A percentile compares a stretch with the other conserved stretches of the same genome.
Evolutionary conservation across 768 basidiomycete genomes (phyloP).

Genomic region (Leccinum sublutescens): DNA sequence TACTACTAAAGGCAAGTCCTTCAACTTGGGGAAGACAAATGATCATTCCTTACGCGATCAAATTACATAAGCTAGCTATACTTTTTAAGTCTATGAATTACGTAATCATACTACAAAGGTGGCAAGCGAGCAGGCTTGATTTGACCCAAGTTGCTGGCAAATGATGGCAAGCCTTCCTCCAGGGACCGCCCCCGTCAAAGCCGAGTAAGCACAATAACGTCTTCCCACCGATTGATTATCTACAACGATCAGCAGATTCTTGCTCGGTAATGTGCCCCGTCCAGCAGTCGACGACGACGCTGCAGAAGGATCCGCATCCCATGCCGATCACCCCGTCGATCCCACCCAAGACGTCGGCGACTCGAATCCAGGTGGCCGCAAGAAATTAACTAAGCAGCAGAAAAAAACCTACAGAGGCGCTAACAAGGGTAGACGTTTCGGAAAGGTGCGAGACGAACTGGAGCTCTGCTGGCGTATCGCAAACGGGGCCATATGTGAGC

Average conservation of each 20-base stretch:
- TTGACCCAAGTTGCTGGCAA: not conserved
- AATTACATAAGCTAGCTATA: no score
- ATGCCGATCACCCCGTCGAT: constrained; percentile 20
- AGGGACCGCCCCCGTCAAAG: constrained; percentile 55
- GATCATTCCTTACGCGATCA: no score
- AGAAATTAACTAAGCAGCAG: constrained; percentile 57
- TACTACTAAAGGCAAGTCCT: no score
- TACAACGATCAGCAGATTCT: constrained; percentile 35
- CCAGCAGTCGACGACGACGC: constrained; percentile 52
- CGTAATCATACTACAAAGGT: no score
- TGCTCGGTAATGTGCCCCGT: constrained; percentile 32
- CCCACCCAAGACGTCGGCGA: constrained; percentile 35
- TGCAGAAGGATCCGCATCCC: constrained; percentile 57
- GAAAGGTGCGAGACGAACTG: constrained; percentile 72
- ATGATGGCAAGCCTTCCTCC: constrained; percentile 16
- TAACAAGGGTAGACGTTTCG: constrained; percentile 82
- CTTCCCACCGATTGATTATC: not conserved
- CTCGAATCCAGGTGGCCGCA: constrained; percentile 27
- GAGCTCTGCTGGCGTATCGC: constrained; percentile 84
- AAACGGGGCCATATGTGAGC: constrained; percentile 65
- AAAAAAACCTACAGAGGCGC: constrained; percentile 75
- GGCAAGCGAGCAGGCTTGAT: not conserved
- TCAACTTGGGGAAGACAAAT: no score
- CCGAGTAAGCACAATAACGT: constrained; percentile 39
- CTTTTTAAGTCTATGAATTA: no score